A percentile compares a stretch with the other conserved stretches of the same genome.
Evolutionary conservation across 306 rosid species (phyloP).

Genomic region (Ormosia emarginata): DNA sequence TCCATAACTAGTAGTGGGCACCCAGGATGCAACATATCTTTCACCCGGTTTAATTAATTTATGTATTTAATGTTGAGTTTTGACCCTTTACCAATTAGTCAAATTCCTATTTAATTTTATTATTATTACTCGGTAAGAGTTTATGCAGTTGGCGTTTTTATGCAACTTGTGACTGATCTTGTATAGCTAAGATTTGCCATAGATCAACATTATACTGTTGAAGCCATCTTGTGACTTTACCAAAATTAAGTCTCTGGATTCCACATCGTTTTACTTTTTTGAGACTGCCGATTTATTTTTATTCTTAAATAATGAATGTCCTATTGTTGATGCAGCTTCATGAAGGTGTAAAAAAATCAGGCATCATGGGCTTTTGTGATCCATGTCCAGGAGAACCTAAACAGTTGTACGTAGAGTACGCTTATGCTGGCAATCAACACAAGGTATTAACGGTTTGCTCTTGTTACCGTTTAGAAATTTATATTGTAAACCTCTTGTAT

Average conservation of each 20-base stretch:
- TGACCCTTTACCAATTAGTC: not conserved
- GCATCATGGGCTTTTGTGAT: slow-evolving; percentile 95
- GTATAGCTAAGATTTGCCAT: not conserved
- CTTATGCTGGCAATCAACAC: slow-evolving; percentile 47
- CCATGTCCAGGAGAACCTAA: slow-evolving; percentile 87
- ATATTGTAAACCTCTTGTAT: not conserved
- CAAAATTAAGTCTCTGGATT: not conserved
- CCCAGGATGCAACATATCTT: not conserved
- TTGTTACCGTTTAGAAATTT: not conserved
- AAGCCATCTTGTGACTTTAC: not conserved
- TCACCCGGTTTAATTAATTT: not conserved
- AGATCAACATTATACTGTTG: not conserved
- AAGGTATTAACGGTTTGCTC: slow-evolving; percentile 47
- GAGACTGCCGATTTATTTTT: not conserved
- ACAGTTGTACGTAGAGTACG: slow-evolving; percentile 70
- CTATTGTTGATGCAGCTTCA: slow-evolving; percentile 68
- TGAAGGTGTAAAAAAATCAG: slow-evolving; percentile 87
- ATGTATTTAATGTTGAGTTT: not conserved
- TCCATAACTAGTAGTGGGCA: not conserved
- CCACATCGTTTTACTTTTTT: not conserved
- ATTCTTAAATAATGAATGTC: not conserved
- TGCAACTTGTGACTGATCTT: not conserved
- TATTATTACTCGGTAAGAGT: not conserved
- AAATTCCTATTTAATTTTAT: not conserved
- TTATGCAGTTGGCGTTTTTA: not conserved